Evolutionary conservation across 805 yeast genomes (phyloP).

Genomic region (Saturnispora dispora): DNA sequence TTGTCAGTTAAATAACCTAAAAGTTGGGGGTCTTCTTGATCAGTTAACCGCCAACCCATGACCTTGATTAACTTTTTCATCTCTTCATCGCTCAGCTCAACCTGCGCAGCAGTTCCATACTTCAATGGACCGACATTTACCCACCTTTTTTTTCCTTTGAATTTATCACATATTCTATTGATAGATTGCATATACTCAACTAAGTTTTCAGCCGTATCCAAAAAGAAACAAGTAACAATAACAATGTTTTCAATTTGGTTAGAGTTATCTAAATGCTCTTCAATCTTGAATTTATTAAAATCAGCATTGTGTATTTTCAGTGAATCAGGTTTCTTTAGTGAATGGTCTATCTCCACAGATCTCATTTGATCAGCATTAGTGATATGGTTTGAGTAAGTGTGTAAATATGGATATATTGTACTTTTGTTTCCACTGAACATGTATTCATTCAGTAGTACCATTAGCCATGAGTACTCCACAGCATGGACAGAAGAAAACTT

Average conservation of each 20-base stretch:
- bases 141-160: conserved; percentile 49
- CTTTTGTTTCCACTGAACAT: conserved; percentile 30
- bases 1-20: conserved; percentile 61
- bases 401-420: conserved; percentile 43
- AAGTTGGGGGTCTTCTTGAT: conserved; percentile 29
- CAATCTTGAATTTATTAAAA: conserved; percentile 45
- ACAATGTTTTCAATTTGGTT: conserved; percentile 36
- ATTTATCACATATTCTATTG: conserved; percentile 30
- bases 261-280: conserved; percentile 13
- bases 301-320: conserved; percentile 48
- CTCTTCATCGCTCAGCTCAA: conserved; percentile 70
- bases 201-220: conserved; percentile 87
- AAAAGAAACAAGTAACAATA: conserved; percentile 63
- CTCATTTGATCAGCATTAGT: conserved; percentile 42
- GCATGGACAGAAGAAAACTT: conserved; percentile 47
- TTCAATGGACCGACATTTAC: conserved; percentile 87
- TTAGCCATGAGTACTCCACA: conserved; percentile 65
- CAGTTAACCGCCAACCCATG: conserved; percentile 55
- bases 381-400: conserved; percentile 60
- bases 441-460: conserved; percentile 62
- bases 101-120: conserved; percentile 77
- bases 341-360: conserved; percentile 26
- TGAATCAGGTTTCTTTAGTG: conserved; percentile 34
- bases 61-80: conserved; percentile 39
- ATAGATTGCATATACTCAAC: conserved; percentile 67